phyloP scores from a whole-genome alignment of 2,329 filamentous ascomycete genomes.

The Pezizomycotina sp. region DNA sequence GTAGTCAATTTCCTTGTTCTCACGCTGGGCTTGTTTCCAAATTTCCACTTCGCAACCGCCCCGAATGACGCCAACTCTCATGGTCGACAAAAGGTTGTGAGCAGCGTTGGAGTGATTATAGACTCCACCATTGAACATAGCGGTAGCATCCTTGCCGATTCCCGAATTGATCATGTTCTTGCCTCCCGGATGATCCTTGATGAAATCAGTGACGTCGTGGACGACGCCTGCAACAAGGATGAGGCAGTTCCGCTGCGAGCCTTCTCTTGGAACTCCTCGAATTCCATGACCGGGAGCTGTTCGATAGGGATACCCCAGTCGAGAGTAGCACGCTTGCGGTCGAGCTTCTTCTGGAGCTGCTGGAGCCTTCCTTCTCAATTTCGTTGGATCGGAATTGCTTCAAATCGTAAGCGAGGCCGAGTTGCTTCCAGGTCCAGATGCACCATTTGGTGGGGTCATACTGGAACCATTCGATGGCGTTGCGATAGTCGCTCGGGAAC shows the following conservation, averaged over 20 bases:
- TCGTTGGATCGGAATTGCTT: conserved; percentile 86
- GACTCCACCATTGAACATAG: conserved; percentile 82
- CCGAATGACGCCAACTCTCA: conserved; percentile 72
- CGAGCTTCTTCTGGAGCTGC: conserved; percentile 82
- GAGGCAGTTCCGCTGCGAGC: conserved; percentile 62
- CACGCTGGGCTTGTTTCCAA: conserved; percentile 72
- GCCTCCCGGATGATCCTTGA: conserved; percentile 80
- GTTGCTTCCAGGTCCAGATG: conserved; percentile 70
- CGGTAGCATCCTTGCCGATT: conserved; percentile 73
- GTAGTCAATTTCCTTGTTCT: conserved; percentile 64
- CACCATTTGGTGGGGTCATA: conserved; percentile 86
- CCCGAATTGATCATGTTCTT: conserved; percentile 70
- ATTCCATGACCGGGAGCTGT: conserved; percentile 68
- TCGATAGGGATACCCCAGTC: conserved; percentile 79
- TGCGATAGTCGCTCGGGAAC: conserved; percentile 84
- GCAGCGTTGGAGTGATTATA: conserved; percentile 82
- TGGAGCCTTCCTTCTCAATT: conserved; percentile 84
- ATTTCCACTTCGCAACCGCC: conserved; percentile 82
- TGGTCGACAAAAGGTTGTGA: conserved; percentile 74
- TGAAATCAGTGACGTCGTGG: conserved; percentile 69
- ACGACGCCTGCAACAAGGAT: conserved; percentile 69
- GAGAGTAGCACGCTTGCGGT: conserved; percentile 64
- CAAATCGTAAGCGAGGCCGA: conserved; percentile 69
- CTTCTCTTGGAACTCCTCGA: conserved; percentile 70
- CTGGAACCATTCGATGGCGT: conserved; percentile 79